These are phyloP conservation scores for Xylariaceae sp. DNA, from an alignment of 2,329 filamentous ascomycete species.

Conservation along the genomic window DNA sequence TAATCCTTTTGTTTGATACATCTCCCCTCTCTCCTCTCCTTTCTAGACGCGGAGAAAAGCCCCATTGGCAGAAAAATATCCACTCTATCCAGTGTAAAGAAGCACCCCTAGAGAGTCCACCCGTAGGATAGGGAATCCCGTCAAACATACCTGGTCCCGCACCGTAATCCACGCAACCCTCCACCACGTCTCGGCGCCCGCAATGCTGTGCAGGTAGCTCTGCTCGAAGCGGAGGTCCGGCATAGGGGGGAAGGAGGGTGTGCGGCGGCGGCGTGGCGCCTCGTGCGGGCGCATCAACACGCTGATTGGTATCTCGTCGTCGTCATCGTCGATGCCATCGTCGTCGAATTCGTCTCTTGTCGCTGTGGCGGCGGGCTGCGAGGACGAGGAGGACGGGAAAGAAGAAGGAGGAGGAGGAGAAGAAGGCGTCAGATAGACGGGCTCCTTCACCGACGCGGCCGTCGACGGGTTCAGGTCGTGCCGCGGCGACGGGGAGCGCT, in stretches of 20 bases:
- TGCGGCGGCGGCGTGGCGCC: conserved; percentile 51
- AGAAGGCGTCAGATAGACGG: conserved; percentile 52
- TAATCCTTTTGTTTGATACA: too few relatives aligned
- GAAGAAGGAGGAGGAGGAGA: conserved; percentile 26
- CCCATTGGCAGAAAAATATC: too few relatives aligned
- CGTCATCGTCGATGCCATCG: conserved; percentile 50
- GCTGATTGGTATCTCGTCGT: conserved; percentile 73
- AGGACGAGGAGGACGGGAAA: conserved; percentile 15
- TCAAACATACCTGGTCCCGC: conserved; percentile 75
- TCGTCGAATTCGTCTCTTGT: conserved; percentile 6
- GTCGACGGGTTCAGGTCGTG: conserved; percentile 85
- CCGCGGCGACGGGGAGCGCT: conserved; percentile 69
- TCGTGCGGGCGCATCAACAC: conserved; percentile 59
- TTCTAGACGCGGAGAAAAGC: too few relatives aligned
- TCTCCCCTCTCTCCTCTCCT: too few relatives aligned
- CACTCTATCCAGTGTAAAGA: too few relatives aligned
- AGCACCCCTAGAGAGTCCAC: too few relatives aligned
- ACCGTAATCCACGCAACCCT: conserved; percentile 83
- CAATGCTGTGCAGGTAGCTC: conserved; percentile 92
- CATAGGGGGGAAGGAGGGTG: conserved; percentile 60
- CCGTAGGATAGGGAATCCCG: not conserved
- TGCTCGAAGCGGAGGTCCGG: conserved; percentile 96
- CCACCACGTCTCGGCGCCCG: conserved; percentile 78
- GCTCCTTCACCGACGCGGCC: conserved; percentile 69
- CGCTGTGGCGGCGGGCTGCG: conserved; percentile 8